Conservation (phyloP, 2,329 filamentous ascomycete species). For the Hyphodiscus sp. region DNA sequence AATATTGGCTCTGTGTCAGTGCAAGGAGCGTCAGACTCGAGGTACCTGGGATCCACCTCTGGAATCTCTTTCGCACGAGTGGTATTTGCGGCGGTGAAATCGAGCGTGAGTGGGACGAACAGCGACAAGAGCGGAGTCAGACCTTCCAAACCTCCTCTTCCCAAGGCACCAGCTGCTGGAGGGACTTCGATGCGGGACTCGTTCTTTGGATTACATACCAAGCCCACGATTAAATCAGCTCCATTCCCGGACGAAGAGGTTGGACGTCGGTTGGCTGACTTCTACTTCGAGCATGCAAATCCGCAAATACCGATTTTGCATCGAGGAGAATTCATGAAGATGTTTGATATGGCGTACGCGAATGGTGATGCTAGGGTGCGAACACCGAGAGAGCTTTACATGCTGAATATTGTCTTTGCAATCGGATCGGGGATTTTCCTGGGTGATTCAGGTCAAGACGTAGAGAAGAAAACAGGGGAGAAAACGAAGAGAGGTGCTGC, state of each 20-base stretch:
- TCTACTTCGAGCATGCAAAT: conserved; percentile 96
- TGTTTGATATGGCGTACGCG: conserved; percentile 77
- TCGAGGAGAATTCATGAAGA: conserved; percentile 78
- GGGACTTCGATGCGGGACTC: conserved; percentile 88
- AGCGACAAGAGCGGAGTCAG: conserved; percentile 59
- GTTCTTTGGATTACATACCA: conserved; percentile 93
- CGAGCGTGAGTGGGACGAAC: conserved; percentile 56
- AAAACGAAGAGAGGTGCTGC: conserved; percentile 27
- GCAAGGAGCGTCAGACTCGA: conserved; percentile 69
- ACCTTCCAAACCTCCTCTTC: conserved; percentile 48
- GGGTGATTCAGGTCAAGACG: conserved; percentile 47
- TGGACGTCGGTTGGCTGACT: conserved; percentile 63
- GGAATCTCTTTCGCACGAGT: conserved; percentile 93
- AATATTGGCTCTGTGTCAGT: conserved; percentile 72
- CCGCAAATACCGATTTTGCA: conserved; percentile 93
- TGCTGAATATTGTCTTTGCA: conserved; percentile 94
- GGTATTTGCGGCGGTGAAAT: conserved; percentile 88
- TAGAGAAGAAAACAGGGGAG: conserved; percentile 19
- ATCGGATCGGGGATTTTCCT: conserved; percentile 93
- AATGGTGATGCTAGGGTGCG: conserved; percentile 55
- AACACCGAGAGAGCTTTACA: conserved; percentile 78
- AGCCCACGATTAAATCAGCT: conserved; percentile 78
- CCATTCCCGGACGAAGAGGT: conserved; percentile 75
- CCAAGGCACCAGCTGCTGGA: conserved; percentile 35
- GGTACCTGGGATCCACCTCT: conserved; percentile 77